Evolutionary conservation across 192 early-diverging fungal genomes (phyloP).

Genomic region (Mortierella hygrophila): DNA sequence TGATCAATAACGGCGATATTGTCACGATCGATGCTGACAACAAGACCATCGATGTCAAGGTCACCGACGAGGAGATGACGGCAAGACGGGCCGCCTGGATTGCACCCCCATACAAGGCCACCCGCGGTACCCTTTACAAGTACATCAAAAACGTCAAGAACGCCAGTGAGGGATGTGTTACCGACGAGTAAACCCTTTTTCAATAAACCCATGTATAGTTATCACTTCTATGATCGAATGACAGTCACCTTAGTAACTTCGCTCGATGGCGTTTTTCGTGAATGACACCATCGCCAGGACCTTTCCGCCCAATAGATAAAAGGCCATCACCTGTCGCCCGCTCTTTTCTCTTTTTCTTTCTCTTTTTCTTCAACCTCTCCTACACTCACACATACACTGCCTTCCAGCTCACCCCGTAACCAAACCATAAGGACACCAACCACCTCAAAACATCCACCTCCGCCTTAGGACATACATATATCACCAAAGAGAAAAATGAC

Average conservation of each 20-base stretch:
- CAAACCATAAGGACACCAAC: neutral
- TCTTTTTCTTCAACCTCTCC: neutral
- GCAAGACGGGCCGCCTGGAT: constrained; percentile 79
- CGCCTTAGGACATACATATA: neutral
- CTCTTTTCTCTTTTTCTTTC: neutral
- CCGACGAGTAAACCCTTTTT: constrained; percentile 71
- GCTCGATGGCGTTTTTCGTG: neutral
- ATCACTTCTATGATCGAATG: neutral
- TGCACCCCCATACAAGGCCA: constrained; percentile 91
- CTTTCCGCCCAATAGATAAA: neutral
- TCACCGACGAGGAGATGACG: constrained; percentile 83
- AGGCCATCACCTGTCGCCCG: neutral
- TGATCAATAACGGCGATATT: constrained; percentile 90
- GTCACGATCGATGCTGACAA: constrained; percentile 90
- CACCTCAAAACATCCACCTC: neutral
- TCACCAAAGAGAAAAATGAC: constrained; percentile 5
- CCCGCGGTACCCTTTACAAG: constrained; percentile 90
- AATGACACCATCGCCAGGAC: constrained; percentile 10
- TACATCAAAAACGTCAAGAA: constrained; percentile 91
- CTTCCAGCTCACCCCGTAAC: neutral
- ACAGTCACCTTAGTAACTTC: neutral
- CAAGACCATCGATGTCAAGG: constrained; percentile 81
- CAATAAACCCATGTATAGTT: constrained; percentile 30
- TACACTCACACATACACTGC: neutral
- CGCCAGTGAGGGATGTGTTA: constrained; percentile 87